Base-by-base conservation (phyloP, 2,329 filamentous ascomycete genomes). In the Fusarium sp. region DNA sequence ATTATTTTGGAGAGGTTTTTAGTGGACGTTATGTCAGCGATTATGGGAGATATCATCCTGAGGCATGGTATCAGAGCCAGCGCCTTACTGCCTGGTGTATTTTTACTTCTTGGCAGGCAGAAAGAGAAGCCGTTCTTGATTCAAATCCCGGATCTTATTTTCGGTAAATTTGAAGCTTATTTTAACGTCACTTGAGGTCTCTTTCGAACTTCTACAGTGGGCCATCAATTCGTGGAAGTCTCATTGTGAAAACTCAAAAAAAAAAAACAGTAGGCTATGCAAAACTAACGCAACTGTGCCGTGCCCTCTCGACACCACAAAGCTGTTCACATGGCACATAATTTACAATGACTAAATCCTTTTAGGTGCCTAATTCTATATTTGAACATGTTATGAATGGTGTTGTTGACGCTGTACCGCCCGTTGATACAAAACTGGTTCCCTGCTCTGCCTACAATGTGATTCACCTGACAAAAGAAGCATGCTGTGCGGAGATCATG, bases 181-280 rank as follows among this genome's bases (percentile, higher is more conserved):
- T 75, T 64, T 60, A 62, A 76, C 73, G 71, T 74, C 71, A 29
- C 20, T 44, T 36, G 38, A n/a, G 29, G 38, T 44, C 38, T 52
- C 13, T 25, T 20, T 15, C 17, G 17, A 3, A 31, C 13, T 53
- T 5, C 25, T 18, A 12, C 6, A 10, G 20, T 49, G n/a, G 39
- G 35, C 31, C 31, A 47, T 42, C 39, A 39, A 13, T 13, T 33
- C 41, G 25, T 27, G n/a, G 36, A 39, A 46, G 33, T 17, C 46
- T 27, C 38, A 35, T 18, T 6, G 12, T 12, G 35, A 49, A 33
- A 25, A 29, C 44, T 29, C 14, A 25, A 17, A 42, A 22, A 22
- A 22, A 20, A 33, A 14, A 20, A 33, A 29, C 22, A 54, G 27
- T 27, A 29, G 41, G 56, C 42, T 27, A 41, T 66, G 33, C 35